Evolutionary conservation across 257 asterid genomes (phyloP).

Genomic region (Solanum tarijense): DNA sequence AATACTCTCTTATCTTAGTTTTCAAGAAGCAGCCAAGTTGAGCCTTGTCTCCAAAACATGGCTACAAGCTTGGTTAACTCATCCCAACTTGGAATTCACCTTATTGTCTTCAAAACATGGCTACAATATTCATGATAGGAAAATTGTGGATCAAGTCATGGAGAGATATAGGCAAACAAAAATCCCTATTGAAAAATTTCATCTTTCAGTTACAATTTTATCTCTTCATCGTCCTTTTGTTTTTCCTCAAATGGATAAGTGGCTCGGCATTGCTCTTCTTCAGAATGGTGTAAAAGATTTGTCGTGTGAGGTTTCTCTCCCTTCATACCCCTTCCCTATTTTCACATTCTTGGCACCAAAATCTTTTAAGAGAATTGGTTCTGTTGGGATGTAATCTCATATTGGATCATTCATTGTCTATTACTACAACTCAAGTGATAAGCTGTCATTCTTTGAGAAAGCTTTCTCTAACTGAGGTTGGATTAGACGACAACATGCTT

Average conservation of each 20-base stretch:
- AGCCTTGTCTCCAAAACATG: neutral
- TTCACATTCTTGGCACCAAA: no score
- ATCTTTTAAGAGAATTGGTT: neutral
- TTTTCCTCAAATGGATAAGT: neutral
- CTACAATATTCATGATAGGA: neutral
- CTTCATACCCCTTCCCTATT: no score
- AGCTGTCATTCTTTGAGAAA: no score
- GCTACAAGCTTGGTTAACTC: neutral
- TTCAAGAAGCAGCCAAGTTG: neutral
- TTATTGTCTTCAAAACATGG: no score
- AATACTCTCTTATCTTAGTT: neutral
- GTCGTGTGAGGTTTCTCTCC: neutral
- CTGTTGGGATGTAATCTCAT: neutral
- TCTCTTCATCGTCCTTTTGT: accelerated
- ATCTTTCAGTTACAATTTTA: neutral
- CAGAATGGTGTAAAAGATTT: neutral
- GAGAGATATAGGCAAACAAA: neutral
- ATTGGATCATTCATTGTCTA: neutral
- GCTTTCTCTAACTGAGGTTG: no score
- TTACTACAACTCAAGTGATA: neutral
- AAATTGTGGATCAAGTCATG: neutral
- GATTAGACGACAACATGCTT: no score
- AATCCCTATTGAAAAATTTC: neutral
- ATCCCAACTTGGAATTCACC: neutral
- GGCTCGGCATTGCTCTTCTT: neutral